Base-by-base conservation (phyloP, 2,329 filamentous ascomycete genomes). In the Didymella glomerata region DNA sequence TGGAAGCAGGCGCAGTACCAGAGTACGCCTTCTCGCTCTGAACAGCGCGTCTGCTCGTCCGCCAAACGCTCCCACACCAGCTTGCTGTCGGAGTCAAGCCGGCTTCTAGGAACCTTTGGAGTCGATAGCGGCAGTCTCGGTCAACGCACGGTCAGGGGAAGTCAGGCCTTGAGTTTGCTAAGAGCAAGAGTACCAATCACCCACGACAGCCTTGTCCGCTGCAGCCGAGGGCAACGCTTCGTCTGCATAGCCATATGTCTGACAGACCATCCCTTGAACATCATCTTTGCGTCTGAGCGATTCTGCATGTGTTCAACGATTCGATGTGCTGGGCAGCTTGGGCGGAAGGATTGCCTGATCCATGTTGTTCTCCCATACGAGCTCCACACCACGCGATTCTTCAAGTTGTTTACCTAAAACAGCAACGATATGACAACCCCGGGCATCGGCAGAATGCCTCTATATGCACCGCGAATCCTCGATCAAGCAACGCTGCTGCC, bases 321-420 rank as follows among this genome's bases (percentile, higher is more conserved):
- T 32, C 14, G 2, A 14, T 22, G 18, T 34, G 18, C 16, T 48
- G 25, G 4, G 27, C 45, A 20, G 45, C 5, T 1, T 14, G 18
- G 18, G 25, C 77, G 62, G 44, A 75, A 38, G 52, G 72, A 53
- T 78, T 71, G 7, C 66, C 63, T 34, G 6, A 36, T 50, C 2
- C 11, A 18, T 36, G 18, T 3, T 18, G 14, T 22, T 9, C 20
- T 27, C 27, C 18, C 30, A 50, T 54, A 51, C 41, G 56, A 54
- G 47, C 50, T 59, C 32, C 41, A 44, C 50, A 50, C 46, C 50
- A 47, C 34, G 22, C 28, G 40, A 30, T 16, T 8, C 9, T 25
- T 34, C 28, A 6, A 41, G 2, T 13, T 50, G 10, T 51, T 27
- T 42, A 54, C 50, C 28, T 48, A 27, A 59, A 54, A 50, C 47